These are phyloP conservation scores for Cryphonectria parasitica DNA, from an alignment of 2,329 filamentous ascomycete genomes.

Conservation along the genomic window DNA sequence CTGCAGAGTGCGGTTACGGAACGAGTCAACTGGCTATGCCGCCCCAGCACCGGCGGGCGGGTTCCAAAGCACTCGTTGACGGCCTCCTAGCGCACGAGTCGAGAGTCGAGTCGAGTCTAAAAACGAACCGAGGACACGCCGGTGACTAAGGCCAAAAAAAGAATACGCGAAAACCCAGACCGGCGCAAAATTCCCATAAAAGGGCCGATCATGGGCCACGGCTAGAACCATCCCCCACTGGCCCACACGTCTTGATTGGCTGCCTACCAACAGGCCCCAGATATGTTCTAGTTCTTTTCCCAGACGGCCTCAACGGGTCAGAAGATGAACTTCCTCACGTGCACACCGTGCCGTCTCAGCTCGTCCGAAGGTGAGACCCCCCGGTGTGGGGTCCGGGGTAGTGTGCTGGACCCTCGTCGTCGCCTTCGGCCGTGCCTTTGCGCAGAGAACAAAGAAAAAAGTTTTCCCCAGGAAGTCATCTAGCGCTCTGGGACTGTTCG, in stretches of 20 bases:
- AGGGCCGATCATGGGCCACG: constrained; percentile 12
- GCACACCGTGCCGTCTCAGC: constrained; percentile 1
- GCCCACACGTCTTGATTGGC: constrained; percentile 3
- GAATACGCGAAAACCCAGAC: not conserved
- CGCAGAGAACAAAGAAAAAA: not conserved
- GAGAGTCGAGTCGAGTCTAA: not conserved
- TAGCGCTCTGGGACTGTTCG: not conserved
- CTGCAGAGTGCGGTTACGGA: not conserved
- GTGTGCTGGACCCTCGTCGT: not conserved
- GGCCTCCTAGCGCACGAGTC: not conserved
- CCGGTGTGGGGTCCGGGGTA: constrained; percentile 13
- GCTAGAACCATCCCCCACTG: not conserved
- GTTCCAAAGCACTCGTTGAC: not conserved
- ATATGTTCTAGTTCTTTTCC: not conserved
- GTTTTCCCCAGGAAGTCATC: not conserved
- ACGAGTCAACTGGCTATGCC: not conserved
- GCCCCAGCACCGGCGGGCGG: not conserved
- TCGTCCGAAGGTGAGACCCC: not conserved
- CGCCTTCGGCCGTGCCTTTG: not conserved
- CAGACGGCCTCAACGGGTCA: not conserved
- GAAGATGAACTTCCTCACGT: not conserved
- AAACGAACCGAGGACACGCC: constrained; percentile 1
- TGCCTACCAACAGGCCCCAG: not conserved
- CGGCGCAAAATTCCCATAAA: constrained; percentile 7
- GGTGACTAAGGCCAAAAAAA: not conserved